Evolutionary conservation across 495 filamentous ascomycete species (phyloP).

Genomic region (Penicillium nucicola): DNA sequence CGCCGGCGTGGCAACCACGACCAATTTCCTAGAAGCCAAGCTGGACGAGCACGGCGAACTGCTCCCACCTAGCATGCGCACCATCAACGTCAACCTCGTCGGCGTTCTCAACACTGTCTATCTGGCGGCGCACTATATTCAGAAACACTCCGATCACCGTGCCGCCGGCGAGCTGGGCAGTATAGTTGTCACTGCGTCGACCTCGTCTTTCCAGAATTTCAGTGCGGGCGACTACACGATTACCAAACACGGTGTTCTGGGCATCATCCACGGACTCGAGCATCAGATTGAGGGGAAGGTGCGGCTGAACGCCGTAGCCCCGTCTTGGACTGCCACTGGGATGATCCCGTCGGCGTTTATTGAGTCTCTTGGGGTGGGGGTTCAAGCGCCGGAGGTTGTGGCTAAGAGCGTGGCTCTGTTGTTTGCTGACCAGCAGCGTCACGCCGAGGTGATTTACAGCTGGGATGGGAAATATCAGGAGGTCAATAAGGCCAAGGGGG

Average conservation of each 20-base stretch:
- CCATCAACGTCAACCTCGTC: slow-evolving; percentile 44
- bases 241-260: slow-evolving; percentile 39
- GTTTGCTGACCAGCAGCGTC: slow-evolving; percentile 28
- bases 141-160: slow-evolving; percentile 15
- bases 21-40: slow-evolving; percentile 37
- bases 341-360: slow-evolving; percentile 23
- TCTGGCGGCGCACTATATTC: slow-evolving; percentile 37
- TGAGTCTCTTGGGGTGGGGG: slow-evolving; percentile 16
- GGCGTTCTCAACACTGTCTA: slow-evolving; percentile 38
- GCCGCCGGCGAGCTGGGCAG: slow-evolving; percentile 20
- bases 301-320: slow-evolving; percentile 39
- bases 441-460: slow-evolving; percentile 39
- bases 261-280: slow-evolving; percentile 30
- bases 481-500: slow-evolving; percentile 31
- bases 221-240: slow-evolving; percentile 33
- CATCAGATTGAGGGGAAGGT: slow-evolving; percentile 14
- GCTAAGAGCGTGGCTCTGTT: slow-evolving; percentile 35
- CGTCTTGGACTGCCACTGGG: slow-evolving; percentile 41
- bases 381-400: slow-evolving; percentile 34
- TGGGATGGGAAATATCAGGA: slow-evolving; percentile 36
- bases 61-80: slow-evolving; percentile 34
- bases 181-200: slow-evolving; percentile 38
- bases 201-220: slow-evolving; percentile 37
- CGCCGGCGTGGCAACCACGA: slow-evolving; percentile 40
- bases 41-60: slow-evolving; percentile 39